Conservation (phyloP, 768 basidiomycete species). For the Tricholomella constricta region DNA sequence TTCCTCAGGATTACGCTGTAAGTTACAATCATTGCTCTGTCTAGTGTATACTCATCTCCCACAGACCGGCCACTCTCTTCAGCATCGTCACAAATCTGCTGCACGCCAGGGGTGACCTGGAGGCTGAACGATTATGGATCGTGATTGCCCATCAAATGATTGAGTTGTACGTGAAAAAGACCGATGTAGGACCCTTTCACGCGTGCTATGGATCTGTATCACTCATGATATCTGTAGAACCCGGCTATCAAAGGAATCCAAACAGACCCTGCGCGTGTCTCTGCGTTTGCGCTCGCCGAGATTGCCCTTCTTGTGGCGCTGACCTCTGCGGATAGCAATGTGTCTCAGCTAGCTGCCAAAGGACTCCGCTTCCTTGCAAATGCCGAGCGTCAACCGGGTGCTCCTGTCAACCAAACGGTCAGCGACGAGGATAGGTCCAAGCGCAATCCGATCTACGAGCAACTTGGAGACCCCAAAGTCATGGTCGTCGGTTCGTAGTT, state of each 20-base stretch:
- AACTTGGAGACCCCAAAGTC: slow-evolving; percentile 74
- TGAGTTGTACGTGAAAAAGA: slow-evolving; percentile 53
- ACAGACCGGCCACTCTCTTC: slow-evolving; percentile 45
- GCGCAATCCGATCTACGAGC: slow-evolving; percentile 74
- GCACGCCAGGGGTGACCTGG: slow-evolving; percentile 56
- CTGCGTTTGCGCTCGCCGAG: slow-evolving; percentile 69
- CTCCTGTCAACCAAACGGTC: slow-evolving; percentile 49
- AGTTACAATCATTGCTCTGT: slow-evolving; percentile 16
- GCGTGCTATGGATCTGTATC: background rate
- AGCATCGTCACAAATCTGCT: slow-evolving; percentile 61
- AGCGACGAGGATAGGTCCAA: slow-evolving; percentile 66
- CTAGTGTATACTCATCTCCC: slow-evolving; percentile 6
- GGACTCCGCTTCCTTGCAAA: slow-evolving; percentile 69
- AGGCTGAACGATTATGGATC: slow-evolving; percentile 70
- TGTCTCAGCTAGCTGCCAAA: slow-evolving; percentile 69
- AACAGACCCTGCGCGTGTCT: slow-evolving; percentile 49
- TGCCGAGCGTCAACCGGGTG: slow-evolving; percentile 63
- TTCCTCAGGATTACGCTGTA: slow-evolving; percentile 54
- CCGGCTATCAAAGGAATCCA: slow-evolving; percentile 51
- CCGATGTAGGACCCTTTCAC: slow-evolving; percentile 40
- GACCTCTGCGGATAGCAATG: slow-evolving; percentile 65
- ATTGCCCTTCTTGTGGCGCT: slow-evolving; percentile 73
- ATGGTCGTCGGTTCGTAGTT: slow-evolving; percentile 63
- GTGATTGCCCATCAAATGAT: slow-evolving; percentile 61
- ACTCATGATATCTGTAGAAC: slow-evolving; percentile 7